Evolutionary conservation across 257 asterid species (phyloP), one percentile per base, ranked within the genome.

Genomic region (Scutellaria barbata): DNA sequence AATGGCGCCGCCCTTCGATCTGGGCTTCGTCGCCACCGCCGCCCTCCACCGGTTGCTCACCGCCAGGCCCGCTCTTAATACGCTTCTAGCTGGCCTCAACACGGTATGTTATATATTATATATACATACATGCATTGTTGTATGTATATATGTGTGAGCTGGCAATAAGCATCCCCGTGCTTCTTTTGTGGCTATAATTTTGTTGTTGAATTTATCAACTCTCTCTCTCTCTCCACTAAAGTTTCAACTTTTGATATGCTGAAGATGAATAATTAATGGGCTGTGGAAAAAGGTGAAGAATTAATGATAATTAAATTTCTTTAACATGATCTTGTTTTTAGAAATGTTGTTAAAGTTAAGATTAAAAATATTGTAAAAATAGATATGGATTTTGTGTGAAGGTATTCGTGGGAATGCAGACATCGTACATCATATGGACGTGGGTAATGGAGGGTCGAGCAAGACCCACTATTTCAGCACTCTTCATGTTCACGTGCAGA

Each of bases 401-500:
- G 96, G 92, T 81, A 4, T 89, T 88, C 66, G 97, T 95, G 40
- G 96, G 65, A 30, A 92, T 95, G 99, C 96, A 91, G 79, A 83
- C 95, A 53, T 59, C 72, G 14, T 94, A 94, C 61, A 91, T 94
- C 10, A 16, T 88, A 43, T 90, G 95, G 95, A 85, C 89, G 13
- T 95, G 89, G 88, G 50, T 92, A 35, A 80, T 95, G 6, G 99
- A 95, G 82, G 99, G 99, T 0, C 79, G 99, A 11, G 90, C 95
- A 0, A 77, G 99, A 72, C 86, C 97, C 10, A 89, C 92, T 0
- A 91, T 92, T 3, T 74, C 99, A 3, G 88, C 98, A 14, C 66
- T 91, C 40, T 95, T 83, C 86, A 95, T 95, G 99, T 95, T 95
- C 90, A 92, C 99, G 17, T 88, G 87, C 67, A 77, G 99, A 45